phyloP scores from a whole-genome alignment of 805 yeast species.

The Candida easanensis region DNA sequence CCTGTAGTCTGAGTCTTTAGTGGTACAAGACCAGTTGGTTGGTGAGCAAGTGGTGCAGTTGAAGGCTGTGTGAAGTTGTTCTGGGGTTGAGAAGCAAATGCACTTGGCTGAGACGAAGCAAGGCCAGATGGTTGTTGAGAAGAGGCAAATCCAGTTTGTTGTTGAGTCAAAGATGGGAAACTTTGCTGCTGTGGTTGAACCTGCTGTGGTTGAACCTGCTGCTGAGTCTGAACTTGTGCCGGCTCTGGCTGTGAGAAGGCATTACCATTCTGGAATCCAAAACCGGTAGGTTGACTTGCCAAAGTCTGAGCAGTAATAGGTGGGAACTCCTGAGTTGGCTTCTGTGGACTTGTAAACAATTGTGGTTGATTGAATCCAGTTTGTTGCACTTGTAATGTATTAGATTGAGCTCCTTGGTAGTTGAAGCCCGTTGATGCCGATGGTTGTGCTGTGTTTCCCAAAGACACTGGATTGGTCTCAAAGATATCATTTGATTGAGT shows the following conservation, averaged over 20 bases:
- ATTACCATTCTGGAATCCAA: constrained; percentile 18
- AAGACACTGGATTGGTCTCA: constrained; percentile 32
- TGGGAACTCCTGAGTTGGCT: constrained; percentile 8
- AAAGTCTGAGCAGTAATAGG: constrained; percentile 6
- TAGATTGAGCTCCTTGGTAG: constrained; percentile 5
- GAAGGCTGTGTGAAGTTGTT: not conserved
- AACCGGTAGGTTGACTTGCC: constrained; percentile 28
- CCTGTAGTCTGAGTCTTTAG: constrained; percentile 14
- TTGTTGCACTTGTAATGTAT: constrained; percentile 9
- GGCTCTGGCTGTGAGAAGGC: not conserved
- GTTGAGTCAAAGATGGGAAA: constrained; percentile 13
- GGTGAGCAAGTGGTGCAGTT: constrained; percentile 10
- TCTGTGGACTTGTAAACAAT: constrained; percentile 18
- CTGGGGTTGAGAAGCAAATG: not conserved
- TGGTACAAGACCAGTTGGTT: constrained; percentile 12
- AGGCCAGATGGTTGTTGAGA: constrained; percentile 13
- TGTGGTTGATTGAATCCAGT: constrained; percentile 15
- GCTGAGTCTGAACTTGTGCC: constrained; percentile 22
- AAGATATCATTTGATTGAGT: constrained; percentile 22
- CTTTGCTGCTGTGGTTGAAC: constrained; percentile 27
- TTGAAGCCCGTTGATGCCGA: not conserved
- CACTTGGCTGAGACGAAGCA: too few relatives aligned
- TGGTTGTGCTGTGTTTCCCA: not conserved
- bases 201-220: constrained; percentile 31
- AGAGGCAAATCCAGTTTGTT: constrained; percentile 8